Percentiles rank a stretch among this genome's conserved stretches.
These are phyloP conservation scores for Serpula lacrymans DNA, from an alignment of 768 basidiomycete species.

Conservation along the genomic window DNA sequence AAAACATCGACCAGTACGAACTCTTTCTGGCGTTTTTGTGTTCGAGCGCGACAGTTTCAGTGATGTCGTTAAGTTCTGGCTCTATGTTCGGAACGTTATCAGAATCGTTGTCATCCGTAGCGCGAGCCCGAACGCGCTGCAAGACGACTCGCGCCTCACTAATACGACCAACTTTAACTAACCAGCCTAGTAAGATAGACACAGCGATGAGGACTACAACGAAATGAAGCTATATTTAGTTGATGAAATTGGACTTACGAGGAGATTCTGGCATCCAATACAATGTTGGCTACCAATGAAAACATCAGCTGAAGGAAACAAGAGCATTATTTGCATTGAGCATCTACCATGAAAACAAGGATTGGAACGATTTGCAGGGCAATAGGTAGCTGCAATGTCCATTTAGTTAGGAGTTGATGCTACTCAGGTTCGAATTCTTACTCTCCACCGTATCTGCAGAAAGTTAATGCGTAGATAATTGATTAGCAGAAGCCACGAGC, in stretches of 20 bases:
- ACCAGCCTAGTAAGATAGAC: constrained; percentile 20
- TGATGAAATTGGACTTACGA: constrained; percentile 6
- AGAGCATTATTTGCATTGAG: no score
- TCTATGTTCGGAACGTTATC: constrained; percentile 16
- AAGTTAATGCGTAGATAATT: neutral
- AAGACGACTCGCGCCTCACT: constrained; percentile 37
- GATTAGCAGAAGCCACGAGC: neutral
- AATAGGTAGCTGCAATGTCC: constrained; percentile 33
- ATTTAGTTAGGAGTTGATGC: constrained; percentile 1
- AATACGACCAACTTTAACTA: constrained; percentile 36
- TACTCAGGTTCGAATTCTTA: constrained; percentile 8
- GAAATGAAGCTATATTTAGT: no score
- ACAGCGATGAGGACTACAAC: neutral
- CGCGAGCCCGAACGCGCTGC: constrained; percentile 29
- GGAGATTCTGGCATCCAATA: constrained; percentile 33
- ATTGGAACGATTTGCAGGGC: constrained; percentile 43
- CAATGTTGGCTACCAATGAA: constrained; percentile 10
- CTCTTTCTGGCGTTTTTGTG: constrained; percentile 37
- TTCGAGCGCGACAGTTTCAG: constrained; percentile 35
- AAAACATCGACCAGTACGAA: constrained; percentile 43
- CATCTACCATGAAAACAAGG: constrained; percentile 38
- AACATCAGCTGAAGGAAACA: constrained; percentile 6
- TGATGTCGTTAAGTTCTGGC: constrained; percentile 36
- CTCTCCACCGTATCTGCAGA: constrained; percentile 25
- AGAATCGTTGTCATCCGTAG: constrained; percentile 15